phyloP scores from a whole-genome alignment of 352 stramenopile genomes.

The Pythium phragmiticola region DNA sequence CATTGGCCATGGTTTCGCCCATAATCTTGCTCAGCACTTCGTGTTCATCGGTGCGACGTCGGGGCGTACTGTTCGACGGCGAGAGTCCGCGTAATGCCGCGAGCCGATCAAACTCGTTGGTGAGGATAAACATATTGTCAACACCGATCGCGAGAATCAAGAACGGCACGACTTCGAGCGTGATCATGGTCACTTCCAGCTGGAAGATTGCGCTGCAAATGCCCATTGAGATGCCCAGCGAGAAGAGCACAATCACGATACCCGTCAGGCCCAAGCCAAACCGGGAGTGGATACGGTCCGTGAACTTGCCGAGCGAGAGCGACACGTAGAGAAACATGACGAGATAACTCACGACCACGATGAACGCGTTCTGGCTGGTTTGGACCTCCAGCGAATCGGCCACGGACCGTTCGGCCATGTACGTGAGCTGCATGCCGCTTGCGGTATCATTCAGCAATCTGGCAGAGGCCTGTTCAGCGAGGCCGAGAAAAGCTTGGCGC shows the following conservation, averaged over 20 bases:
- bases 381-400: conserved; percentile 84
- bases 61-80: conserved; percentile 27
- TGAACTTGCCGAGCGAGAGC: conserved; percentile 73
- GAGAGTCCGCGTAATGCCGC: conserved; percentile 41
- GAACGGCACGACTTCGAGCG: conserved; percentile 90
- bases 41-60: conserved; percentile 35
- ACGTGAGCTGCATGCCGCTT: conserved; percentile 69
- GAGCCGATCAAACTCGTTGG: conserved; percentile 83
- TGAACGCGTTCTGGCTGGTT: conserved; percentile 86
- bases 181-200: conserved; percentile 90
- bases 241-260: conserved; percentile 84
- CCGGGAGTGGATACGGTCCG: conserved; percentile 66
- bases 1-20: conserved; percentile 73
- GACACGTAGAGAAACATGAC: conserved; percentile 92
- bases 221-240: conserved; percentile 72
- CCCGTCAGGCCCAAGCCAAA: conserved; percentile 80
- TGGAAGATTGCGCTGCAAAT: conserved; percentile 59
- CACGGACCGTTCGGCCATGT: conserved; percentile 87
- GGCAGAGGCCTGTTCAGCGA: conserved; percentile 23
- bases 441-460: conserved; percentile 9
- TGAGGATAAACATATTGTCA: conserved; percentile 93
- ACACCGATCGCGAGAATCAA: conserved; percentile 90
- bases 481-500: conserved; percentile 65
- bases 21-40: conserved; percentile 60
- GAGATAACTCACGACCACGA: conserved; percentile 85